A percentile compares a stretch with the other conserved stretches of the same genome.
phyloP scores from a whole-genome alignment of 1,284 basidiomycete species.

The Xerocomus amazonicus region DNA sequence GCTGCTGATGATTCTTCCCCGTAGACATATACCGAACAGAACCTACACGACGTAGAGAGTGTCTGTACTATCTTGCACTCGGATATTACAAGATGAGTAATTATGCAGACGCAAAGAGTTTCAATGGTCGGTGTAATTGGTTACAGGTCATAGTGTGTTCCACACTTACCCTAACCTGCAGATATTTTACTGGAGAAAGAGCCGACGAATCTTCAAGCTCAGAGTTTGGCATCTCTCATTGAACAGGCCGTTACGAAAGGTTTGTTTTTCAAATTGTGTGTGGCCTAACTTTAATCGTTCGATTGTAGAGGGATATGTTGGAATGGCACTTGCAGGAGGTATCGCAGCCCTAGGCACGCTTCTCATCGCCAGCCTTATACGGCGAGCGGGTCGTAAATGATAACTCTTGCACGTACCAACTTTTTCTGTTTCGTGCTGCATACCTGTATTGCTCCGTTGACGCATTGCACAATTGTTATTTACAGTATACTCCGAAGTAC shows the following conservation, averaged over 20 bases:
- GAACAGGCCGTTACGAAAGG: constrained; percentile 86
- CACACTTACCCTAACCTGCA: constrained; percentile 32
- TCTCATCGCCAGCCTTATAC: constrained; percentile 78
- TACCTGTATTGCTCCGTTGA: constrained; percentile 13
- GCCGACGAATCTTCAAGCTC: constrained; percentile 91
- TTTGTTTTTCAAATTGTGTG: constrained; percentile 29
- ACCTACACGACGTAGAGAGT: constrained; percentile 86
- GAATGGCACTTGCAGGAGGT: constrained; percentile 92
- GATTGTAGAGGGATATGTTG: constrained; percentile 80
- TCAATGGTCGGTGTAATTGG: constrained; percentile 69
- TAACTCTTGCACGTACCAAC: constrained; percentile 11
- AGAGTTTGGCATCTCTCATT: constrained; percentile 81
- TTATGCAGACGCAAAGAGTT: constrained; percentile 89
- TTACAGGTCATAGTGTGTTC: not conserved
- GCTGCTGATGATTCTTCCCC: constrained; percentile 7
- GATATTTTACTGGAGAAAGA: constrained; percentile 90
- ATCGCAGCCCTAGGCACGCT: constrained; percentile 85
- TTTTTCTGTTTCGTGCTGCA: constrained; percentile 8
- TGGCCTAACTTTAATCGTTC: constrained; percentile 5
- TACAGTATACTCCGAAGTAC: constrained; percentile 7
- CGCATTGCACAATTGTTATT: constrained; percentile 9
- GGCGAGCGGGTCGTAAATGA: constrained; percentile 78
- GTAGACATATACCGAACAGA: constrained; percentile 89
- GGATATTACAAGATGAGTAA: constrained; percentile 98
- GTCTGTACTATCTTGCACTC: constrained; percentile 94